Conservation (phyloP, 306 rosid species). For the Cucumis hystrix region DNA sequence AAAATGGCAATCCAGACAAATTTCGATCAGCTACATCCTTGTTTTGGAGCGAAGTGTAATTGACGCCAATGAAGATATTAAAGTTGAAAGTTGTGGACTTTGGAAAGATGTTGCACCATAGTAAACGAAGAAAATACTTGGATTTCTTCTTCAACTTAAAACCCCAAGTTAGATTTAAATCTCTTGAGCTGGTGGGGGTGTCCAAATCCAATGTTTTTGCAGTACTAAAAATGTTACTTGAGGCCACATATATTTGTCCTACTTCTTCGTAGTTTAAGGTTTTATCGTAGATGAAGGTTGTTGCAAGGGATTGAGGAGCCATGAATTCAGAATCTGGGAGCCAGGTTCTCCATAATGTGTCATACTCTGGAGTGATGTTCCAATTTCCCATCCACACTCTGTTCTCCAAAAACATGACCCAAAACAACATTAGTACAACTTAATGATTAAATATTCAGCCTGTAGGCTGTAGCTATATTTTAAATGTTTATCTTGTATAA, state of each 20-base stretch:
- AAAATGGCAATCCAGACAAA: background rate
- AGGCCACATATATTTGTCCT: background rate
- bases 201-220: background rate
- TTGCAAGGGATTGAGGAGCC: background rate
- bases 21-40: accelerated
- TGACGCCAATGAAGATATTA: background rate
- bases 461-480: no score
- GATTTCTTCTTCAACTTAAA: slow-evolving; percentile 4
- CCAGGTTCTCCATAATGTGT: slow-evolving; percentile 9
- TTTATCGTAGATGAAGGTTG: background rate
- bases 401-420: no score
- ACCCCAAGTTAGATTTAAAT: background rate
- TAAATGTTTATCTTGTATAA: no score
- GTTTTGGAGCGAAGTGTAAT: background rate
- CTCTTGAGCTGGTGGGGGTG: background rate
- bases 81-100: background rate
- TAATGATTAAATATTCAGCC: no score
- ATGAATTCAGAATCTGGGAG: background rate
- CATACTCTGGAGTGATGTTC: background rate
- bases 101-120: background rate
- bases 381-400: background rate
- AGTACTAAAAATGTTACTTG: background rate
- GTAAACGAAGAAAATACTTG: background rate
- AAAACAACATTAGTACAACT: no score
- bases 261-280: no score